Conservation (phyloP, 139 green algal genomes). For the Chlamydomonas applanata region DNA sequence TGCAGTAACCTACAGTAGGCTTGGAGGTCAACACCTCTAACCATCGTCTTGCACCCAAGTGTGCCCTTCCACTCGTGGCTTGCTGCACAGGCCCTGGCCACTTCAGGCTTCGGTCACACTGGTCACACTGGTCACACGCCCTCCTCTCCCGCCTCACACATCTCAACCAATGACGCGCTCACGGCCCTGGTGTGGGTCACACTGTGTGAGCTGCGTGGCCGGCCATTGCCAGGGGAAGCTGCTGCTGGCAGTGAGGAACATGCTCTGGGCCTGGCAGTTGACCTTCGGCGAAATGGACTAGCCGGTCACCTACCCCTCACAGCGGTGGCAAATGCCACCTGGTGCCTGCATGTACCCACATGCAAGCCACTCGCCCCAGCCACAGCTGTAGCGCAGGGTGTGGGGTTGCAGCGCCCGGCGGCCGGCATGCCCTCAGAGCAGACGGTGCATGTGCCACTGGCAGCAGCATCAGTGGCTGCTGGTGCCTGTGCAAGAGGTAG, state of each 20-base stretch:
- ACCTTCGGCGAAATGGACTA: constrained; percentile 31
- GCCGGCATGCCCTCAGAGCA: not conserved
- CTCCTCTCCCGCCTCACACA: not conserved
- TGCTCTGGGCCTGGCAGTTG: constrained; percentile 30
- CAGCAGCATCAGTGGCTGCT: not conserved
- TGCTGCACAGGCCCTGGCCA: no score
- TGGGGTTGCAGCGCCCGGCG: not conserved
- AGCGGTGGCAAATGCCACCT: constrained; percentile 10
- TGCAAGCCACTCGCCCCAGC: not conserved
- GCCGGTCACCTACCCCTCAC: not conserved
- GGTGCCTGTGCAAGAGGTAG: no score
- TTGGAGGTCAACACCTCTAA: no score
- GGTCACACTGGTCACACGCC: no score
- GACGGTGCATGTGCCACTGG: not conserved
- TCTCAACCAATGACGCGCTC: constrained; percentile 42
- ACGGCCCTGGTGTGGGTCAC: constrained; percentile 26
- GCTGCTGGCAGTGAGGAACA: constrained; percentile 1
- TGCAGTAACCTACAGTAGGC: no score
- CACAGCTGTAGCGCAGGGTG: not conserved
- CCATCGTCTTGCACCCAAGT: no score
- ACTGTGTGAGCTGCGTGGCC: constrained; percentile 26
- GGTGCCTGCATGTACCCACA: constrained; percentile 28
- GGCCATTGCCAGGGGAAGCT: constrained; percentile 13
- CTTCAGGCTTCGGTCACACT: no score
- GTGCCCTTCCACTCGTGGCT: no score